A percentile compares a stretch with the other conserved stretches of the same genome.
These are phyloP conservation scores for Papiliotrema laurentii DNA, from an alignment of 1,284 basidiomycete genomes.

Conservation along the genomic window DNA sequence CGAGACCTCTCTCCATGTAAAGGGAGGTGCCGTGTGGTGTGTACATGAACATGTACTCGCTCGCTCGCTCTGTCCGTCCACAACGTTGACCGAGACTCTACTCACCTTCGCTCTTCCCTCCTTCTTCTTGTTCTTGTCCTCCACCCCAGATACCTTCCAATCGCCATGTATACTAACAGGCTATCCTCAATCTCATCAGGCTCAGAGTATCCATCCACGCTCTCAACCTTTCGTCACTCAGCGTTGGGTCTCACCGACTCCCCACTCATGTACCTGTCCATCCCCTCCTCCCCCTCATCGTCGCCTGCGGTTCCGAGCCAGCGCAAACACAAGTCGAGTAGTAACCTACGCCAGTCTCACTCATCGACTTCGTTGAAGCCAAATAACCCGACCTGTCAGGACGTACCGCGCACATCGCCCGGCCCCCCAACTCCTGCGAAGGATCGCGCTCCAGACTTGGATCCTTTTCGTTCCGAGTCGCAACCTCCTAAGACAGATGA, in stretches of 20 bases:
- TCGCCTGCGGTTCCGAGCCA: neutral
- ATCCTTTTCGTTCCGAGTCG: neutral
- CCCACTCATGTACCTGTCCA: neutral
- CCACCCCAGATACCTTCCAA: too few species aligned
- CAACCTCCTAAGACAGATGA: neutral
- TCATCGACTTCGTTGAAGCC: neutral
- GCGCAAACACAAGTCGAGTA: neutral
- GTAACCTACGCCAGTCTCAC: neutral
- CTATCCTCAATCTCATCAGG: neutral
- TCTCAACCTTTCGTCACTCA: neutral
- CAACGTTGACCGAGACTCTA: too few species aligned
- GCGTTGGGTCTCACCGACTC: conserved; percentile 2
- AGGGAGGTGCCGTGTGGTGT: too few species aligned
- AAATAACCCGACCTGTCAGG: neutral
- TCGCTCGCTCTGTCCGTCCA: too few species aligned
- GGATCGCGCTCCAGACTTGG: too few species aligned
- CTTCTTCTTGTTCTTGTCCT: too few species aligned
- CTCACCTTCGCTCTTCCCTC: too few species aligned
- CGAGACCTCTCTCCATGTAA: too few species aligned
- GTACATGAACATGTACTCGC: too few species aligned
- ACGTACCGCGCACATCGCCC: neutral
- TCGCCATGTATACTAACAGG: conserved; percentile 1
- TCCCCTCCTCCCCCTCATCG: neutral
- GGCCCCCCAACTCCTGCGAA: neutral
- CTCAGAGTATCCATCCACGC: neutral